Evolutionary conservation across 2,329 filamentous ascomycete genomes (phyloP), one percentile per base, ranked within the genome.

Genomic region (Amauroascus verrucosus): DNA sequence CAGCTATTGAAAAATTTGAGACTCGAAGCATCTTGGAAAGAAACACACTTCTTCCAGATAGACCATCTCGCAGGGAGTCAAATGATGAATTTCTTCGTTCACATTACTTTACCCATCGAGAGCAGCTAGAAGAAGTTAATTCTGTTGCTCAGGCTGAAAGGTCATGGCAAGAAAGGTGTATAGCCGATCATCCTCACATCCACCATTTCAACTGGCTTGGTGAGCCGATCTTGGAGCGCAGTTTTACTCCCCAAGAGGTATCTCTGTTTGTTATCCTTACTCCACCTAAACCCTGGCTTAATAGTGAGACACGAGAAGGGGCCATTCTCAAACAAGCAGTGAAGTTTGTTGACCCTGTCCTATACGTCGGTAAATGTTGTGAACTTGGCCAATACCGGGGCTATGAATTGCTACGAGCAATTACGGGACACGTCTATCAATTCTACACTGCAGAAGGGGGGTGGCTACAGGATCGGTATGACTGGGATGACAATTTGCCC

Each of bases 151-250:
- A 32, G 18, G 16, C 2, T 20, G 32, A 50, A 35, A 54, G 11
- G 20, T 38, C 11, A 20, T 41, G 28, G 24, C 51, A 48, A 35
- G 24, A 22, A 32, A n/a, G 28, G 35, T 47, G 33, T 22, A 26
- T 48, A 8, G 14, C 24, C 9, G 28, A 45, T 6, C 11, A 16
- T 37, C 40, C 49, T 16, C 20, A 54, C 30, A 53, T 58, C 9
- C 58, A 59, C 37, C 58, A 59, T 37, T 58, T 57, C 37, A 59
- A 58, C 41, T 59, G 55, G 54, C 40, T 58, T 18, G 54, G 58
- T 9, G 16, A 54, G 3, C 30, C 53, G 6, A 48, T 58, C 6
- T 32, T 47, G 13, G 53, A 55, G 24, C 58, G 46, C 45, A 58
- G 44, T 46, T 33, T 48, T 37, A 59, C 56, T 8, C 22, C 58